Evolutionary conservation across 495 filamentous ascomycete genomes (phyloP).

Genomic region (Aspergillus affinis): DNA sequence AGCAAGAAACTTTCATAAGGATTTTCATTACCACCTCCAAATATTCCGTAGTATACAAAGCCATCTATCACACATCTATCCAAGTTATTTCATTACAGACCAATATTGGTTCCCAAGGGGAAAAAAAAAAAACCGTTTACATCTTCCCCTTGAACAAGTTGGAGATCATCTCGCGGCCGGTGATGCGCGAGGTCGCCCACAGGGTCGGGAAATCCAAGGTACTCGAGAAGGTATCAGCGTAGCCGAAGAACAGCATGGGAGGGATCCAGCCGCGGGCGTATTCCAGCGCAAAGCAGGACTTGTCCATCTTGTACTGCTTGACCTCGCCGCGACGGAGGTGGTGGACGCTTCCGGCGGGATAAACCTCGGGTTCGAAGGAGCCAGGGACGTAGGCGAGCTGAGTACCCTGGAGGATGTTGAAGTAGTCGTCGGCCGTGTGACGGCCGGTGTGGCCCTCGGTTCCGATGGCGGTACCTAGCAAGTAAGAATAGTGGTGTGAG

Average conservation of each 20-base stretch:
- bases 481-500: background rate
- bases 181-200: constrained; percentile 71
- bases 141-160: constrained; percentile 74
- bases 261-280: constrained; percentile 90
- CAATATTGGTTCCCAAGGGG: background rate
- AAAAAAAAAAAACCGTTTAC: too few relatives aligned
- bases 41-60: background rate
- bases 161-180: constrained; percentile 67
- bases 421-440: constrained; percentile 90
- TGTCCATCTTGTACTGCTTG: constrained; percentile 85
- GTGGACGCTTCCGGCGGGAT: constrained; percentile 73
- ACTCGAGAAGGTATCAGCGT: constrained; percentile 71
- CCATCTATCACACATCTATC: background rate
- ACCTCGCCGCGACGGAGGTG: constrained; percentile 71
- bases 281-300: constrained; percentile 80
- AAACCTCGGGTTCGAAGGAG: constrained; percentile 68
- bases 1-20: background rate
- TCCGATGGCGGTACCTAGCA: constrained; percentile 70
- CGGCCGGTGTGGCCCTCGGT: constrained; percentile 85
- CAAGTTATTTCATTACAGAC: background rate
- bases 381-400: constrained; percentile 73
- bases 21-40: background rate
- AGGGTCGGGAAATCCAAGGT: constrained; percentile 77
- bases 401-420: constrained; percentile 78
- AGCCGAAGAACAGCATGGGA: constrained; percentile 85